Evolutionary conservation across 371 early-diverging fungal genomes (phyloP).

Genomic region (Apophysomyces ossiformis): DNA sequence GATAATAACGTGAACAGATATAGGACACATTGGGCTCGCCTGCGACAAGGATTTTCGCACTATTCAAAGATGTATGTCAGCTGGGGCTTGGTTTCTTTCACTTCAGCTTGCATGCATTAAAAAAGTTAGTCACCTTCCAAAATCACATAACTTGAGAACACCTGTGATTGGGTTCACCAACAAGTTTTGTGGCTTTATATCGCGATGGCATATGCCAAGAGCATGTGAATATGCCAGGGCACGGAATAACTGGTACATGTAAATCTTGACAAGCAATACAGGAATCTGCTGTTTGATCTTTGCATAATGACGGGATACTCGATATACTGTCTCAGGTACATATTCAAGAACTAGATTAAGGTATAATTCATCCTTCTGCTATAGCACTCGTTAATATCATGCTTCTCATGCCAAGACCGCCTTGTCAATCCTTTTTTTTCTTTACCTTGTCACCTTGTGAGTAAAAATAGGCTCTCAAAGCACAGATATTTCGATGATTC

Average conservation of each 20-base stretch:
- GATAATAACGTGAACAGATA: conserved; percentile 97
- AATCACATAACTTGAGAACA: conserved; percentile 96
- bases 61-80: conserved; percentile 17
- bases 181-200: conserved; percentile 99
- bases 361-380: conserved; percentile 88
- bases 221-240: conserved; percentile 96
- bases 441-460: conserved; percentile 79
- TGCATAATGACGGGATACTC: conserved; percentile 84
- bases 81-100: background rate
- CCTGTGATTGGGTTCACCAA: conserved; percentile 88
- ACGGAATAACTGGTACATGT: conserved; percentile 96
- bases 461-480: conserved; percentile 88
- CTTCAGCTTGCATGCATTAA: background rate
- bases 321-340: conserved; percentile 93
- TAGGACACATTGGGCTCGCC: conserved; percentile 96
- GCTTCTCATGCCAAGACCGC: background rate
- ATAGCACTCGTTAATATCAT: background rate
- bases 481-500: conserved; percentile 88
- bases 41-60: conserved; percentile 89
- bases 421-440: background rate
- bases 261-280: conserved; percentile 87
- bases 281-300: conserved; percentile 91
- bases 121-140: conserved; percentile 74
- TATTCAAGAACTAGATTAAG: conserved; percentile 93
- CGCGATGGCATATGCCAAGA: conserved; percentile 94